phyloP scores from a whole-genome alignment of 768 basidiomycete species.

The Phaeolepiota aurea region DNA sequence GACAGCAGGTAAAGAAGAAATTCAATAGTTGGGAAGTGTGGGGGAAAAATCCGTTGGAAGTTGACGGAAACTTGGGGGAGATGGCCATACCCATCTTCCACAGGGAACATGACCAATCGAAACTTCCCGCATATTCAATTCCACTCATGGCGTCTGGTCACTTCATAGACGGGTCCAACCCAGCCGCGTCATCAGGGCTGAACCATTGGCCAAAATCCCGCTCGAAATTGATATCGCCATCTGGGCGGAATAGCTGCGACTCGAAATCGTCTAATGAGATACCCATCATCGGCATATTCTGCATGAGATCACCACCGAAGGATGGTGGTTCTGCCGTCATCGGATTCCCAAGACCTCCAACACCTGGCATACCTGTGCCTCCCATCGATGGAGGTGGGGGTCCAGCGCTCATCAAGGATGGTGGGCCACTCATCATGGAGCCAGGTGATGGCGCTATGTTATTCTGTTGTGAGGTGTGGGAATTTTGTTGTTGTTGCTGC shows the following conservation, averaged over 20 bases:
- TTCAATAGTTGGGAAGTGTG: not conserved
- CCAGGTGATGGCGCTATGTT: slow-evolving; percentile 3
- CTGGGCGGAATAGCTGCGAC: slow-evolving; percentile 28
- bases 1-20: slow-evolving; percentile 1
- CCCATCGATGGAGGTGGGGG: not conserved
- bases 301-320: slow-evolving; percentile 36
- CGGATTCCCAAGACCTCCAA: not conserved
- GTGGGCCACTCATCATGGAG: slow-evolving; percentile 1
- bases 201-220: slow-evolving; percentile 76
- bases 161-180: slow-evolving; percentile 20
- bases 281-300: slow-evolving; percentile 21
- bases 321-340: slow-evolving; percentile 5
- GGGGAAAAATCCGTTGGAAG: not conserved
- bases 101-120: slow-evolving; percentile 3
- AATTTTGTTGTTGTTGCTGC: slow-evolving; percentile 6
- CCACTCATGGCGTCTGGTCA: slow-evolving; percentile 8
- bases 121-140: not conserved
- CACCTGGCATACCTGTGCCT: not conserved
- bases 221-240: slow-evolving; percentile 55
- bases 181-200: slow-evolving; percentile 40
- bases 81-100: not conserved
- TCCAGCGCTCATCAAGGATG: slow-evolving; percentile 5
- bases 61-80: not conserved
- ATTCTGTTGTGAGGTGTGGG: slow-evolving; percentile 4
- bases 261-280: slow-evolving; percentile 34